phyloP scores from a whole-genome alignment of 2,329 filamentous ascomycete genomes.

The Trichoderma breve region DNA sequence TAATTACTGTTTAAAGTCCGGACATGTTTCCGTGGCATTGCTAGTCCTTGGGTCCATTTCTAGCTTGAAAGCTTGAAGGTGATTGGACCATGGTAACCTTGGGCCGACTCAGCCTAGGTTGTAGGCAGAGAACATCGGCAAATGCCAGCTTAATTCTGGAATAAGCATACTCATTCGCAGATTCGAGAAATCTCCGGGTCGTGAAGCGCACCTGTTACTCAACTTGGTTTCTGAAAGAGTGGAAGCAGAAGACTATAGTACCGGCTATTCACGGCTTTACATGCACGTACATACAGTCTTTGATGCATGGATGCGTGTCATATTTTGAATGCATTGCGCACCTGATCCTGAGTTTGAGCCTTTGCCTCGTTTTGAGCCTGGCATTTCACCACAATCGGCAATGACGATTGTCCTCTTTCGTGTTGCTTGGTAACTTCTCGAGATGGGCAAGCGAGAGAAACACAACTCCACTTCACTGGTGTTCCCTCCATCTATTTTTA shows the following conservation, averaged over 20 bases:
- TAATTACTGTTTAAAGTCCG: background rate
- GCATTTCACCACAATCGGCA: background rate
- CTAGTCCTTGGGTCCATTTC: background rate
- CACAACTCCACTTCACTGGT: background rate
- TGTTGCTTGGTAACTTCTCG: background rate
- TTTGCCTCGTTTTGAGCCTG: background rate
- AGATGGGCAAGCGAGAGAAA: constrained; percentile 11
- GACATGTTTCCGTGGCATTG: background rate
- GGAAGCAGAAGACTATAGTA: too few relatives aligned
- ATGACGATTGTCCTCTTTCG: background rate
- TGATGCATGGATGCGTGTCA: background rate
- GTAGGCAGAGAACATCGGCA: background rate
- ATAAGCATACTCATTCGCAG: background rate
- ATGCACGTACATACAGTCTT: background rate
- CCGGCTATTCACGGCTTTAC: background rate
- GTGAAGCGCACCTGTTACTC: background rate
- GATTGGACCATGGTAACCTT: background rate
- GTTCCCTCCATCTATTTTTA: background rate
- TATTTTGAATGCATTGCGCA: background rate
- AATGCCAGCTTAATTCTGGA: background rate
- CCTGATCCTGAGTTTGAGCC: background rate
- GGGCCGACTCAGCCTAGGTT: background rate
- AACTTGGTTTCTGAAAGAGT: background rate
- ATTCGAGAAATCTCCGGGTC: background rate
- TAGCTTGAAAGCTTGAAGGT: background rate